Conservation (phyloP, 75 land plant species). For the Selaginella moellendorffii region DNA sequence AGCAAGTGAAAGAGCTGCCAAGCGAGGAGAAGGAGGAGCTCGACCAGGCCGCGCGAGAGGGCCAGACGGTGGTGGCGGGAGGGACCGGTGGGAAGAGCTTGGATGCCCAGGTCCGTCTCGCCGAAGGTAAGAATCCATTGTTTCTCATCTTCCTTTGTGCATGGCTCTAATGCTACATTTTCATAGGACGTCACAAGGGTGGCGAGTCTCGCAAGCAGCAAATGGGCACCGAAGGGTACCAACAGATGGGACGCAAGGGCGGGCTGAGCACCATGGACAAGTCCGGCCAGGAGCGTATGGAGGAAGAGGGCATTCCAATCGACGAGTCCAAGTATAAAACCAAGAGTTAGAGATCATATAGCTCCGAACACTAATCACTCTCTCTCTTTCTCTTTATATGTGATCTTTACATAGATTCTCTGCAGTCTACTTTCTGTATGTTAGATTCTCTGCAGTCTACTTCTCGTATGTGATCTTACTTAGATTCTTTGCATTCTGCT, state of each 20-base stretch:
- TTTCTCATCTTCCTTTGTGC: not conserved
- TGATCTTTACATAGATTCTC: too few species aligned
- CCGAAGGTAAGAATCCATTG: not conserved
- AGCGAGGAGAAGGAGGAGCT: constrained; percentile 1
- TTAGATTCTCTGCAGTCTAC: too few species aligned
- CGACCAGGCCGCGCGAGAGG: not conserved
- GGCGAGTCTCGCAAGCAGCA: constrained; percentile 14
- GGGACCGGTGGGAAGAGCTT: not conserved
- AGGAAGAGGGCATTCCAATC: constrained; percentile 19
- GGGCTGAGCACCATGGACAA: constrained; percentile 13
- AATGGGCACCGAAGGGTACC: constrained; percentile 21
- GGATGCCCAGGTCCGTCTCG: not conserved
- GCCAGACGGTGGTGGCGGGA: not conserved
- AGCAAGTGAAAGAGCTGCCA: too few species aligned
- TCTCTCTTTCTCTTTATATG: too few species aligned
- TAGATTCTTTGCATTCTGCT: too few species aligned
- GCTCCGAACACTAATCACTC: too few species aligned
- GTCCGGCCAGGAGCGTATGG: constrained; percentile 17
- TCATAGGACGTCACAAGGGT: constrained; percentile 12
- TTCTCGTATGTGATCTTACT: too few species aligned
- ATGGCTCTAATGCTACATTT: not conserved
- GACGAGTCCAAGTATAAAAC: constrained; percentile 28
- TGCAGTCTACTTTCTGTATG: too few species aligned
- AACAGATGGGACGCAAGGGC: constrained; percentile 26
- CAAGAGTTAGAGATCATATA: too few species aligned